Evolutionary conservation across 164 flowering plant species (phyloP), one percentile per base, ranked within the genome.

Genomic region (Stephania cephalantha): DNA sequence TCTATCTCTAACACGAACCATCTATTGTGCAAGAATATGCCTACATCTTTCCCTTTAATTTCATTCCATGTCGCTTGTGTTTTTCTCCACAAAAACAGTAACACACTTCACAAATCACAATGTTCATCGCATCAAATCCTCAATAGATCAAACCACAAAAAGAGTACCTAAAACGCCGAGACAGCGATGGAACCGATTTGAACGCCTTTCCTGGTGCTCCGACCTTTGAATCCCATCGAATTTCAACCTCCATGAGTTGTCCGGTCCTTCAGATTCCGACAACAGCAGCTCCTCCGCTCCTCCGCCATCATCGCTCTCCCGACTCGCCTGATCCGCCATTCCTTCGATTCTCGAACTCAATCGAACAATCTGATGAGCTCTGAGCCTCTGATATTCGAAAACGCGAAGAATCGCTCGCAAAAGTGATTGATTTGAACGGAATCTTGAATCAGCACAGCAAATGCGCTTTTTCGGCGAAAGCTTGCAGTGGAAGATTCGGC

Each of bases 241-340:
- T 85, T 94, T 94, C 77, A 94, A 77, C 78, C 95, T 87, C 98
- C 98, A 92, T 0, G 97, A 86, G 42, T 70, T 45, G 48, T 90
- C 97, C 17, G 73, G 84, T 71, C 69, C 74, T n/a, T 63, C 77
- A 20, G 79, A 45, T 13, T 75, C 82, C 48, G 46, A 61, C 81
- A 86, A 46, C 29, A 86, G 80, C 53, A 72, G 73, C 78, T 84
- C 85, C 4, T 73, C 82, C 52, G 75, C 25, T 12, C 64, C 64
- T 2, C 64, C 64, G 13, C 64, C n/a, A 50, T 81, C 86, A 52
- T 44, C 74, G 70, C 35, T 35, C 42, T 35, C 82, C 69, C 8
- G 8, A 6, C 12, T 69, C 64, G 15, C 76, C 69, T 86, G 79
- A 67, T 79, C 85, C 78, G 71, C 79, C 90, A 88, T 87, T 73